Evolutionary conservation across 2,329 filamentous ascomycete species (phyloP).

Genomic region (Cordyceps fumosorosea): DNA sequence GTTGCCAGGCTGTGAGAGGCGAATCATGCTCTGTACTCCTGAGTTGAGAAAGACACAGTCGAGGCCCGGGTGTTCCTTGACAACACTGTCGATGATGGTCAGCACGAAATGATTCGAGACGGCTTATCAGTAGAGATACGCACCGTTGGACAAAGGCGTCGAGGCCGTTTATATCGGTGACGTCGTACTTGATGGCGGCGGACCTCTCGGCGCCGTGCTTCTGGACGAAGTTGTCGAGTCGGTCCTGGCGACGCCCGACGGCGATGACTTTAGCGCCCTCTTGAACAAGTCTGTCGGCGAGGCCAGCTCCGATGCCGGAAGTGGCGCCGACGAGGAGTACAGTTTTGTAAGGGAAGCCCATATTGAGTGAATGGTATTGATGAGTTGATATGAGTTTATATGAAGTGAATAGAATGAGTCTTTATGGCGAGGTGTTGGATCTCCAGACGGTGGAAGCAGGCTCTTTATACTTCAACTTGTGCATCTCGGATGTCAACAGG

Average conservation of each 20-base stretch:
- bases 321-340: constrained; percentile 40
- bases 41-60: constrained; percentile 53
- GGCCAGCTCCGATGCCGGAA: constrained; percentile 19
- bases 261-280: constrained; percentile 38
- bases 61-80: constrained; percentile 37
- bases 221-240: constrained; percentile 40
- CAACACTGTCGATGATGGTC: not conserved
- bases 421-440: not conserved
- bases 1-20: constrained; percentile 14
- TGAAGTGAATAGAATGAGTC: not conserved
- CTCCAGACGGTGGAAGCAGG: not conserved
- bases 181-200: constrained; percentile 32
- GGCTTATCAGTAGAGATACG: not conserved
- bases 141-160: constrained; percentile 18
- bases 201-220: constrained; percentile 36
- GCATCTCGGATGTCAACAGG: too few species aligned
- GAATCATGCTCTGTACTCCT: constrained; percentile 40
- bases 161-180: constrained; percentile 33
- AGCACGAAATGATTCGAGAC: not conserved
- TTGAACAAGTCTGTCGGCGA: constrained; percentile 31
- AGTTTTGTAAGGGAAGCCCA: constrained; percentile 49
- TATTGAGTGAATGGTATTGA: constrained; percentile 20
- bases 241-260: constrained; percentile 41
- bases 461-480: not conserved
- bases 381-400: not conserved